Base-by-base conservation (phyloP, 2,329 filamentous ascomycete species). In the Macrophomina tecta region DNA sequence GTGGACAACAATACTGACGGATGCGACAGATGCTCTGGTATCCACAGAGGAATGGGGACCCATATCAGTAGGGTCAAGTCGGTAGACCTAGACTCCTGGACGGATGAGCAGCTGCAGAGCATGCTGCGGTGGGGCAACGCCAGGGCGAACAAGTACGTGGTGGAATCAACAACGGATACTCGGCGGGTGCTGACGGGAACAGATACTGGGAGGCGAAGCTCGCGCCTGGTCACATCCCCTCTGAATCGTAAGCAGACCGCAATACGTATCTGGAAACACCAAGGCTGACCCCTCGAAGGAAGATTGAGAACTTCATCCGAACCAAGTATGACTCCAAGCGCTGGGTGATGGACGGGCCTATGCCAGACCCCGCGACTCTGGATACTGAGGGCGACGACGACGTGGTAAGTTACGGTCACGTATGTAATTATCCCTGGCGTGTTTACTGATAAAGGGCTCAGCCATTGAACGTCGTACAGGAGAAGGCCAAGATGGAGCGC, bases 221-320 rank as follows among this genome's bases (percentile, higher is more conserved):
- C 75, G 93, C 94, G 2, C 82, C 90, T 14, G 94, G 94, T 68
- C 95, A 99, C 80, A 89, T 94, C 55, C 95, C 95, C 1, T 97
- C 94, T 28, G 96, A 99, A 83, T 87, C 91, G 83, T 86, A 79
- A 67, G 73, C 83, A 80, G 49, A 56, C 51, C 14, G n/a, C 40
- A n/a, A 11, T 14, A 34, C 46, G 16, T 34, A 46, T 36, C 23
- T 9, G 45, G 36, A 45, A 42, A 52, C 53, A 61, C 53, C 45
- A 36, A 34, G 36, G 56, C 52, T 65, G 42, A 68, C 65, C 12
- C 18, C 45, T 9, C 38, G 64, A 68, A 87, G 85, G 72, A 99
- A 99, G 86, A 98, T 99, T 73, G 95, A 99, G 86, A 99, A 98
- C 84, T 99, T 99, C 76, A 98, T 99, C 74, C 90, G 95, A 72